Conservation (phyloP, 345 rosid genomes). For the Erucastrum elatum region DNA sequence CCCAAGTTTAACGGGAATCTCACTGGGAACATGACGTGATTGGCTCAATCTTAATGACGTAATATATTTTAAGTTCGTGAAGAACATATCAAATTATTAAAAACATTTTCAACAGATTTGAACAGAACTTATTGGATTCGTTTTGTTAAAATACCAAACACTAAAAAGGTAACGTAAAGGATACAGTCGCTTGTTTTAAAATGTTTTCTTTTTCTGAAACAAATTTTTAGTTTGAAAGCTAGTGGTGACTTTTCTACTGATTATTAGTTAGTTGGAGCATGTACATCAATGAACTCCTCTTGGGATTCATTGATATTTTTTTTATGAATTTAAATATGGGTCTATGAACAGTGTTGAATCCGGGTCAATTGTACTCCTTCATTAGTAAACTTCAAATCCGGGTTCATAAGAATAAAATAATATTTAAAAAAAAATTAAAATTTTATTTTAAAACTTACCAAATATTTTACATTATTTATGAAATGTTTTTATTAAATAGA, state of each 20-base stretch:
- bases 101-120: constrained; percentile 10
- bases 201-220: too few relatives aligned
- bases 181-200: not conserved
- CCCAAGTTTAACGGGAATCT: not conserved
- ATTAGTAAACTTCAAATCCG: too few relatives aligned
- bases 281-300: too few relatives aligned
- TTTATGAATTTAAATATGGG: too few relatives aligned
- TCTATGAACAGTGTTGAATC: too few relatives aligned
- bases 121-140: not conserved
- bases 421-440: too few relatives aligned
- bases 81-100: not conserved
- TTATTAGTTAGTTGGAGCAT: not conserved
- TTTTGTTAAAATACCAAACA: not conserved
- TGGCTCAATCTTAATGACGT: constrained; percentile 17
- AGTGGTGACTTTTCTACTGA: not conserved
- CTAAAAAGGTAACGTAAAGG: constrained; percentile 19
- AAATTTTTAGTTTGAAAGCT: not conserved
- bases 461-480: too few relatives aligned
- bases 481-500: too few relatives aligned
- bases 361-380: too few relatives aligned
- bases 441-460: too few relatives aligned
- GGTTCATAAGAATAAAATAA: too few relatives aligned
- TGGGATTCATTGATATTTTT: too few relatives aligned
- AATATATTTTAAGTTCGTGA: constrained; percentile 8
- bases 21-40: constrained; percentile 3